Percentiles rank a stretch among this genome's conserved stretches.
phyloP scores from a whole-genome alignment of 768 basidiomycete species.

The Pholiota molesta region DNA sequence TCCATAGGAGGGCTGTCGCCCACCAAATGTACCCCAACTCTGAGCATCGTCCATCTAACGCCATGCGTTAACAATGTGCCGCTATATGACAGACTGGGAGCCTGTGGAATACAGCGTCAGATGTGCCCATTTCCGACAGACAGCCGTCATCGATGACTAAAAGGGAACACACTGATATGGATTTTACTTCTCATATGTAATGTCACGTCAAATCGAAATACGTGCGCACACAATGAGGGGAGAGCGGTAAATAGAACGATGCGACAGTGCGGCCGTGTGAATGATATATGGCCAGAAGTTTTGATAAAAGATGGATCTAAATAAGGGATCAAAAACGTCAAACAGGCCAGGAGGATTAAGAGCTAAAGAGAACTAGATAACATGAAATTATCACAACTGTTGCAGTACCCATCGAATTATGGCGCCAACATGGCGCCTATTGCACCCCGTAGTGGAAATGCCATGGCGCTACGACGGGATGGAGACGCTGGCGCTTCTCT shows the following conservation, averaged over 20 bases:
- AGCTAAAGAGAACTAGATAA: background rate
- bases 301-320: slow-evolving; percentile 4
- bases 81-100: background rate
- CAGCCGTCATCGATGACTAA: slow-evolving; percentile 1
- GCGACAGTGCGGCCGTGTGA: background rate
- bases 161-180: background rate
- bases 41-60: background rate
- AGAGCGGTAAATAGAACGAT: slow-evolving; percentile 3
- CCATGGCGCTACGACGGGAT: background rate
- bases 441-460: background rate
- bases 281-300: background rate
- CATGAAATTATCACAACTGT: background rate
- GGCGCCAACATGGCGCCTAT: background rate
- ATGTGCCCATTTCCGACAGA: background rate
- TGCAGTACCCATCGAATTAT: background rate
- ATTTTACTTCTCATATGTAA: background rate
- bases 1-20: background rate
- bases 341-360: background rate
- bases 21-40: background rate
- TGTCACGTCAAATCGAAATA: background rate
- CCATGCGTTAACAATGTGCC: slow-evolving; percentile 3
- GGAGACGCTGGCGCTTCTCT: background rate
- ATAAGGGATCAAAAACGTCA: background rate
- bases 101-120: background rate
- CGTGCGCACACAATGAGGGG: background rate